Evolutionary conservation across 1,284 basidiomycete species (phyloP), one percentile per base, ranked within the genome.

Genomic region (Pyrrhoderma lamaoense): DNA sequence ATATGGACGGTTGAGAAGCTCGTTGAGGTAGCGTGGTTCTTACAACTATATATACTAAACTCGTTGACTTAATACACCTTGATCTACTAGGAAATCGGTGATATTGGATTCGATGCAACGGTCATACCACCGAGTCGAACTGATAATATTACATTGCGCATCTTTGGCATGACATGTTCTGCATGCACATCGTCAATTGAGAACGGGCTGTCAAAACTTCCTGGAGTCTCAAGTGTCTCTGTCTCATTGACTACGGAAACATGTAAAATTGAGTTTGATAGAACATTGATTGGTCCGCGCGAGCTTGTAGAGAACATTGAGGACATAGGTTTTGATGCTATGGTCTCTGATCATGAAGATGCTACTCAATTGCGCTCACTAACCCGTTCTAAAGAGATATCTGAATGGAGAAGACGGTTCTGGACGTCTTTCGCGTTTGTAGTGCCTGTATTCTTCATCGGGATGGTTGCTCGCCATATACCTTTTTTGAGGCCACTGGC

Each of bases 91-190:
- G 91, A 92, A 76, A 91, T 95, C 57, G 85, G 84, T 14, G 92
- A 95, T 68, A 87, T 93, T 47, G 93, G 93, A 13, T 96, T 96
- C 63, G 93, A 93, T 65, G 90, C 93, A 0, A 78, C 83, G 0
- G 70, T 81, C 52, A 81, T 93, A 45, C 81, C 82, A 0, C 72
- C 77, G 3, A 65, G 74, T 38, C 75, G 77, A 22, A 71, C 77
- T 8, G 86, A 92, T 60, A 73, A 72, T 1, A 74, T 90, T 45
- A 82, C 78, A 8, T 75, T 96, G 23, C 80, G 81, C 27, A 77
- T 96, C 60, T 94, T 86, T 62, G 93, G 93, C 59, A 94, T 96
- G 91, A 93, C 88, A 19, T 93, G 87, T 61, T 82, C 85, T 5
- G 78, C 89, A 1, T 94, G 92, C 63, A 87, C 85, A 1, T 79